A percentile compares a stretch with the other conserved stretches of the same genome.
phyloP scores from a whole-genome alignment of 2,329 filamentous ascomycete genomes.

The Knufia fluminis region DNA sequence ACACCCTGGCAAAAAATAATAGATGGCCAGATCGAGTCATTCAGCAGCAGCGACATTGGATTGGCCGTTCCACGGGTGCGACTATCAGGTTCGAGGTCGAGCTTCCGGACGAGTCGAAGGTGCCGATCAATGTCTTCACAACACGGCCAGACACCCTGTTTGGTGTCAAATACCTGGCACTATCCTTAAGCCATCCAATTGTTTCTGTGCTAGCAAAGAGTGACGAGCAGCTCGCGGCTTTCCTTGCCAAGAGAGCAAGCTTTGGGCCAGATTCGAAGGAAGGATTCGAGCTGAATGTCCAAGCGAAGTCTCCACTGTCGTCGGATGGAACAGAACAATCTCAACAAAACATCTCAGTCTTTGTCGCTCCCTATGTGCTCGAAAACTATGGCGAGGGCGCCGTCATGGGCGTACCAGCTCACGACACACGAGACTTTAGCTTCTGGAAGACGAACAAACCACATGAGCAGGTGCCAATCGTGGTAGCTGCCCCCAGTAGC shows the following conservation, averaged over 20 bases:
- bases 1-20: constrained; percentile 51
- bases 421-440: constrained; percentile 66
- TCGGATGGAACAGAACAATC: constrained; percentile 47
- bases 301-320: constrained; percentile 52
- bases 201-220: constrained; percentile 52
- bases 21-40: constrained; percentile 77
- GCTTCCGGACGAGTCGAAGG: constrained; percentile 21
- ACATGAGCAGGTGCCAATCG: constrained; percentile 52
- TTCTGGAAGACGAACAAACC: constrained; percentile 66
- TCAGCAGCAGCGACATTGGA: constrained; percentile 78
- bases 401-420: constrained; percentile 85
- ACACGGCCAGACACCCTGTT: constrained; percentile 80
- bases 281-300: constrained; percentile 59
- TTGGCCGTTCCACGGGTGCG: constrained; percentile 68
- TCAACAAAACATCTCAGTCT: constrained; percentile 51
- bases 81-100: constrained; percentile 52
- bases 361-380: constrained; percentile 74
- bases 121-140: constrained; percentile 65
- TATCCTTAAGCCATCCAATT: constrained; percentile 64
- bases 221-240: constrained; percentile 55
- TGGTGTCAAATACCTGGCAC: constrained; percentile 73
- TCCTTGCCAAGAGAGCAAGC: constrained; percentile 49
- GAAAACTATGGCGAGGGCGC: constrained; percentile 79
- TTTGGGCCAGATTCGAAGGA: constrained; percentile 48
- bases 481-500: constrained; percentile 40